A percentile compares a stretch with the other conserved stretches of the same genome.
These are phyloP conservation scores for Pinus tabuliformis DNA, from an alignment of 75 land plant species.

Conservation along the genomic window DNA sequence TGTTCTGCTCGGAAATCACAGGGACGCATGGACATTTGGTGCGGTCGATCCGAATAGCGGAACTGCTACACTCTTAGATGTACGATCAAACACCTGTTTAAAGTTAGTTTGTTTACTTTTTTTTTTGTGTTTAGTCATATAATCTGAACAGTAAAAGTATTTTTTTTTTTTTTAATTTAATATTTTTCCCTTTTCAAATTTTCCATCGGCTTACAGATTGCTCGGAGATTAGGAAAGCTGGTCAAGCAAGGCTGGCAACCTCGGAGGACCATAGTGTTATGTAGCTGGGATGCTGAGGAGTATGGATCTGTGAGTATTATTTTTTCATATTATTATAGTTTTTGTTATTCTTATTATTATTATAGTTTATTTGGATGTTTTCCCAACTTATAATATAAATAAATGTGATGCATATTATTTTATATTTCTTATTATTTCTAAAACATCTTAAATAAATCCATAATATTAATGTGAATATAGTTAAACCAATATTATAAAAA, in stretches of 20 bases:
- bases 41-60: slow-evolving; percentile 76
- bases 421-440: too few relatives aligned
- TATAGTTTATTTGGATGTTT: too few relatives aligned
- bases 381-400: too few relatives aligned
- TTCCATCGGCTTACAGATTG: slow-evolving; percentile 20
- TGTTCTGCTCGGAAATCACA: slow-evolving; percentile 65
- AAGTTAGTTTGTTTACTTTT: neutral
- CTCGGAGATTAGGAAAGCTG: slow-evolving; percentile 33
- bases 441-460: too few relatives aligned
- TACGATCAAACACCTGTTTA: slow-evolving; percentile 2
- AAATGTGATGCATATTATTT: too few relatives aligned
- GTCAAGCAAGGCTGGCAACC: slow-evolving; percentile 53
- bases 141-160: neutral
- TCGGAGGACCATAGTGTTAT: slow-evolving; percentile 43
- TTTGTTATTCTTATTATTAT: too few relatives aligned
- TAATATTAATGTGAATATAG: too few relatives aligned
- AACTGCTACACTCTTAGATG: slow-evolving; percentile 63
- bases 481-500: too few relatives aligned
- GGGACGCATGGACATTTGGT: slow-evolving; percentile 80
- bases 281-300: slow-evolving; percentile 79
- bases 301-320: slow-evolving; percentile 47
- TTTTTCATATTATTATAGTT: neutral
- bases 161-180: neutral
- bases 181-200: neutral
- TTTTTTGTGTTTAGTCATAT: neutral